phyloP scores from a whole-genome alignment of 805 yeast genomes.

The Brettanomyces sp. region DNA sequence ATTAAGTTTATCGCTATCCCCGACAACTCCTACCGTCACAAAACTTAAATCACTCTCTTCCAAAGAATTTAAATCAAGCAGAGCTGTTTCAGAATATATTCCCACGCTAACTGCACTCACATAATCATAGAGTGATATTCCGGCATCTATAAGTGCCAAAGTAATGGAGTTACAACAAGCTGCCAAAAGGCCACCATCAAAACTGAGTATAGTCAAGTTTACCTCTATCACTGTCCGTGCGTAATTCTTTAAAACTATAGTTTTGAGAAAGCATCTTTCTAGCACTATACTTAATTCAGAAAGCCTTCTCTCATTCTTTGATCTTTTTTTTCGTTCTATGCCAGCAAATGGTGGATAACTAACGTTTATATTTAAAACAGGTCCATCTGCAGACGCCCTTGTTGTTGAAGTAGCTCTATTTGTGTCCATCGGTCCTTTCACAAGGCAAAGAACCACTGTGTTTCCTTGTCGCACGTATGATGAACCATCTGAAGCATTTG shows the following conservation, averaged over 20 bases:
- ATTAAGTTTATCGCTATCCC: constrained; percentile 71
- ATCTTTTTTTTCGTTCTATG: constrained; percentile 60
- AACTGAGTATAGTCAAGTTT: constrained; percentile 66
- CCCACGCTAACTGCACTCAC: constrained; percentile 78
- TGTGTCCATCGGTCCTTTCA: constrained; percentile 89
- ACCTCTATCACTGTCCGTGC: constrained; percentile 79
- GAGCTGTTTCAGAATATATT: constrained; percentile 60
- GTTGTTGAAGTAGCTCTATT: constrained; percentile 31
- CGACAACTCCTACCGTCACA: constrained; percentile 77
- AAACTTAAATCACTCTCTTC: constrained; percentile 81
- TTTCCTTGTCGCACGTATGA: constrained; percentile 89
- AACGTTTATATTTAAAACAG: constrained; percentile 55
- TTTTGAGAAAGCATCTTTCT: constrained; percentile 63
- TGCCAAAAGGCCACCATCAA: constrained; percentile 84
- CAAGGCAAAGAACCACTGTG: constrained; percentile 76
- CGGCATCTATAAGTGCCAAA: constrained; percentile 88
- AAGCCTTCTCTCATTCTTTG: constrained; percentile 58
- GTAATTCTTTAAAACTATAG: constrained; percentile 62
- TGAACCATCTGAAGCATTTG: constrained; percentile 84
- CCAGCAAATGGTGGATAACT: constrained; percentile 77
- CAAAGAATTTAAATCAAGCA: constrained; percentile 70
- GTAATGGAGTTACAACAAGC: constrained; percentile 79
- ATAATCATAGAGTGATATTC: constrained; percentile 88
- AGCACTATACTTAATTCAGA: constrained; percentile 59
- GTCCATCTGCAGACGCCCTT: constrained; percentile 41